Base-by-base conservation (phyloP, 2,329 filamentous ascomycete genomes). In the Cytospora chrysosperma region DNA sequence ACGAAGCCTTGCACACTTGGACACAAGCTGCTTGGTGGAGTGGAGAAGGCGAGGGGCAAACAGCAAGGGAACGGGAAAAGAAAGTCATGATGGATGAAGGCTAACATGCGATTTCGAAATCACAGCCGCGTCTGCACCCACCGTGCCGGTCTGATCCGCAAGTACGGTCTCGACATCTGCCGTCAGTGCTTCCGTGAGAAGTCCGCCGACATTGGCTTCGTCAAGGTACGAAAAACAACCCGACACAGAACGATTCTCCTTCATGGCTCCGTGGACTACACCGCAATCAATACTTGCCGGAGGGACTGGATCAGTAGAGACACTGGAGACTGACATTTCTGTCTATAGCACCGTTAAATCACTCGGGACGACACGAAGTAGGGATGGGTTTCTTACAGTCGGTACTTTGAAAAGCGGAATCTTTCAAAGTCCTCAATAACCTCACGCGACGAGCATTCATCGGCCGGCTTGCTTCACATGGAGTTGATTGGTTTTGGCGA, bases 91-190 rank as follows among this genome's bases (percentile, higher is more conserved):
- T 19, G 19, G 62, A 28, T 50, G 60, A 51, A 65, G 58, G 53
- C 63, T 64, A 63, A 68, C 49, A 43, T 66, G 64, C 68, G 67
- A 64, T 61, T 61, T 67, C 47, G 51, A n/a, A 4, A 69, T 53
- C 71, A 70, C 71, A 87, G 85, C 85, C 85, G 85, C 70, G 83
- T 87, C 77, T 87, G 85, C 92, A 92, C 93, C 78, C 94, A 99
- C 91, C 89, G 87, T 78, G 94, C 95, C 77, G 95, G 95, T 96
- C 89, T 99, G 74, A 97, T 99, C 88, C 93, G 95, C 86, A 99
- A 99, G 86, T 99, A 99, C 85, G 94, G 95, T 78, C 87, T 97
- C 75, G 92, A 96, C 82, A 87, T 90, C 78, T 90, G 88, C 86
- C 87, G 88, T 85, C 88, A 90, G 79, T 90, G 88, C 85, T 90